Conservation (phyloP, 1,284 basidiomycete genomes). For the Papiliotrema terrestris region DNA sequence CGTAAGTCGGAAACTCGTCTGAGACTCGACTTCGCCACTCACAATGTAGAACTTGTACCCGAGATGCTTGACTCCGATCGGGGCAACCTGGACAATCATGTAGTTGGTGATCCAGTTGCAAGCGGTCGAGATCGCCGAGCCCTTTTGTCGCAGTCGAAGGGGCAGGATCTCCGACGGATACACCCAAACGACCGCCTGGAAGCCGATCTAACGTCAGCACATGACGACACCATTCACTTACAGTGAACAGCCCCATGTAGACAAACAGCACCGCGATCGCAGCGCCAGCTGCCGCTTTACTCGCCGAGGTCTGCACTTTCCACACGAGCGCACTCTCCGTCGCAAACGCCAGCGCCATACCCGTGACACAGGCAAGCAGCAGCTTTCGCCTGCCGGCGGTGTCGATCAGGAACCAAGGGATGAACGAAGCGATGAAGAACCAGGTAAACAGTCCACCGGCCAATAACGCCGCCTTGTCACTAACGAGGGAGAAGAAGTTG, state of each 20-base stretch:
- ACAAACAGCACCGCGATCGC: slow-evolving; percentile 37
- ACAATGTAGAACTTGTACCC: slow-evolving; percentile 39
- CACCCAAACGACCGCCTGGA: slow-evolving; percentile 40
- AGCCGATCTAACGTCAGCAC: slow-evolving; percentile 16
- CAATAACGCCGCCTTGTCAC: slow-evolving; percentile 28
- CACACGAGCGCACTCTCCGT: slow-evolving; percentile 32
- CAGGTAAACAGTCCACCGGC: slow-evolving; percentile 40
- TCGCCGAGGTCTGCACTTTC: slow-evolving; percentile 18
- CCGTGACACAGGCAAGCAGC: slow-evolving; percentile 30
- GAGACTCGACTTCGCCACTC: not conserved
- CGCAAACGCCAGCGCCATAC: slow-evolving; percentile 37
- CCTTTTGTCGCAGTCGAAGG: slow-evolving; percentile 32
- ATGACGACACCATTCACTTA: slow-evolving; percentile 1
- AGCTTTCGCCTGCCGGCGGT: slow-evolving; percentile 34
- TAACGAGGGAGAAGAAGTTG: slow-evolving; percentile 20
- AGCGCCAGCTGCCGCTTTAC: slow-evolving; percentile 21
- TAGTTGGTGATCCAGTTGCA: slow-evolving; percentile 34
- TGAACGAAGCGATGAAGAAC: slow-evolving; percentile 41
- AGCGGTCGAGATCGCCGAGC: slow-evolving; percentile 35
- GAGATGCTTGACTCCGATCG: slow-evolving; percentile 25
- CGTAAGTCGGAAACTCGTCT: not conserved
- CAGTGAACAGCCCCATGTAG: slow-evolving; percentile 40
- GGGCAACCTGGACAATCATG: slow-evolving; percentile 29
- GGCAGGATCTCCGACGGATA: slow-evolving; percentile 41
- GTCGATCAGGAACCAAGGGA: slow-evolving; percentile 42